Evolutionary conservation across 495 filamentous ascomycete genomes (phyloP), one percentile per base, ranked within the genome.

Genomic region (Margaritispora aquatica): DNA sequence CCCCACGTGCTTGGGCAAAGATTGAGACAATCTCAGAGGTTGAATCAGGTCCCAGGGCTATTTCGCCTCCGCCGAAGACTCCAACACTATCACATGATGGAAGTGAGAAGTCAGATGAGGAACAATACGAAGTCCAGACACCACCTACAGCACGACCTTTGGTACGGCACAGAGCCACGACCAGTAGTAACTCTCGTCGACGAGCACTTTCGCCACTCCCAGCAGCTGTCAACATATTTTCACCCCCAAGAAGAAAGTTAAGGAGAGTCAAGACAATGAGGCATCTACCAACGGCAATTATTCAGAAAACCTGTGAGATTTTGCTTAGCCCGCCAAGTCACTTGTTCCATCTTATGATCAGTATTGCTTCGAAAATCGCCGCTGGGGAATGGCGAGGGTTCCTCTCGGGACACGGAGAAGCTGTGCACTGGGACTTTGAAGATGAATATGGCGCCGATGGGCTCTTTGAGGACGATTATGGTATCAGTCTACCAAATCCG

Each of bases 281-380:
- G 52, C 77, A 83, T 31, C 75, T 92, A 23, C 84, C 89, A 1
- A 74, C 80, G 10, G 80, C 83, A 0, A 78, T 96, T 23, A 75
- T 95, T 19, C 80, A 86, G 26, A 90, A 88, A 70, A 90, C 89
- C 0, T 85, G 82, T 67, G 81, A 88, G 20, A 76, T 94, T 2
- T 75, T 95, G 1, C 72, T 95, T 24, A 81, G 87, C 0, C 90
- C 90, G 8, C 90, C 91, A 0, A 79, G 84, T 22, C 82, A 89
- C 59, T 78, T 96, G 8, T 77, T 96, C 34, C 77, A 83, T 8
- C 71, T 94, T 41, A 88, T 96, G 76, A 77, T 96, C 8, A 83
- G 83, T 52, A 88, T 96, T 26, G 89, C 91, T 1, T 84, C 88
- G 0, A 82, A 80, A 36, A 88, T 95, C 60, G 79, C 83, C 0